These are phyloP conservation scores for Nicotiana otophora DNA, from an alignment of 257 asterid species.

Conservation along the genomic window DNA sequence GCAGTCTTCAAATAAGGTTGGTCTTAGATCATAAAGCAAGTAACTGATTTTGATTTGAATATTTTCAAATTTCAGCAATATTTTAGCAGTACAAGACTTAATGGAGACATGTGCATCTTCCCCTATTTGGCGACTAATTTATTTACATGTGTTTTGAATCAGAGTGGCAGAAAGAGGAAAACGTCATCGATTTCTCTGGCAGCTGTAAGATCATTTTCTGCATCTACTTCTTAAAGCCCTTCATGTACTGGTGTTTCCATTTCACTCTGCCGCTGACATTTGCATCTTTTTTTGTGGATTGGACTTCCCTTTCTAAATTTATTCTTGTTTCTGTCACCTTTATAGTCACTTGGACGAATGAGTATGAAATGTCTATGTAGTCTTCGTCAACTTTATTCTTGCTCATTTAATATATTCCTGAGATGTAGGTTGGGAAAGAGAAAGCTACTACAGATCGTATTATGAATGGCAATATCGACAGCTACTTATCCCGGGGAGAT, in stretches of 20 bases:
- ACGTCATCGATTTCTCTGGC: background rate
- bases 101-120: background rate
- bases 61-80: background rate
- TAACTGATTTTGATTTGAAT: background rate
- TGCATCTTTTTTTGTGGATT: background rate
- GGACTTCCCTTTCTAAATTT: background rate
- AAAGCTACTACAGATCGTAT: background rate
- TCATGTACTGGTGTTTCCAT: background rate
- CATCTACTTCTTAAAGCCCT: conserved; percentile 1
- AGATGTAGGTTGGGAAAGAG: conserved; percentile 1
- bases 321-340: background rate
- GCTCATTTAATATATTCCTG: background rate
- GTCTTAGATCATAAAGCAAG: background rate
- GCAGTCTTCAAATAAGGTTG: background rate
- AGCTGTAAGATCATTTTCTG: conserved; percentile 5
- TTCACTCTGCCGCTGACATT: background rate
- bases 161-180: background rate
- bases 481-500: too few species aligned
- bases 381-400: background rate
- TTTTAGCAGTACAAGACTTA: background rate
- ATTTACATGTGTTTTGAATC: background rate
- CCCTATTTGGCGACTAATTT: background rate
- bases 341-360: background rate
- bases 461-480: too few species aligned
- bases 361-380: background rate